Evolutionary conservation across 352 stramenopile genomes (phyloP), one percentile per base, ranked within the genome.

Genomic region (Phytophthora sansomeana): DNA sequence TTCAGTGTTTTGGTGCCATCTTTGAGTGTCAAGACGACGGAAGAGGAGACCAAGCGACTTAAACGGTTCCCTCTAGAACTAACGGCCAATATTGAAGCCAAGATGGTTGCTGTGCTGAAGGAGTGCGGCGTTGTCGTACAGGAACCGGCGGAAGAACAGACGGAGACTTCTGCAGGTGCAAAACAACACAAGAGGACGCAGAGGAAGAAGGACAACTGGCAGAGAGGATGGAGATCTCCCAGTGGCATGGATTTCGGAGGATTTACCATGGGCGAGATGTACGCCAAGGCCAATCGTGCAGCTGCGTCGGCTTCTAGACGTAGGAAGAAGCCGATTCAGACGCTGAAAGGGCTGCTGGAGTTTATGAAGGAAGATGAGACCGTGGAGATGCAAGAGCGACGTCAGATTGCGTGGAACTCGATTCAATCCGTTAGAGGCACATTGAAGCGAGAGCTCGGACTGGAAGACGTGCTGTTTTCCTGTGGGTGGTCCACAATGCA

Each of bases 401-500:
- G 75, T 11, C 57, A 54, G 13, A 72, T 68, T 26, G 80, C 82
- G 36, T 84, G 67, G 76, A 67, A 80, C 43, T 89, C 82, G 39
- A 81, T 89, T 63, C 59, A 88, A 58, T 89, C 80, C 6, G 58
- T 85, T 35, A 77, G 76, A 53, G 50, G 57, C 17, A 86, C 76
- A 9, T 52, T 91, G 16, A 60, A 72, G 47, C 80, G 82, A 17
- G 82, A 91, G 61, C 81, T 89, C 33, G 74, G 74, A 0, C 48
- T 91, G 26, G 48, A 68, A 2, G 74, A 89, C 33, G 55, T 91
- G 19, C 10, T 64, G 17, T 79, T 71, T 28, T 87, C 78, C 47
- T 91, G 82, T 21, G 80, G 77, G 9, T 91, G 82, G 82, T 78
- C 80, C 17, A 78, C 82, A 0, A 56, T 89, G 42, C 80, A 84